Base-by-base conservation (phyloP, 1,139 yeast genomes). In the Yamadazyma membranifaciens region DNA sequence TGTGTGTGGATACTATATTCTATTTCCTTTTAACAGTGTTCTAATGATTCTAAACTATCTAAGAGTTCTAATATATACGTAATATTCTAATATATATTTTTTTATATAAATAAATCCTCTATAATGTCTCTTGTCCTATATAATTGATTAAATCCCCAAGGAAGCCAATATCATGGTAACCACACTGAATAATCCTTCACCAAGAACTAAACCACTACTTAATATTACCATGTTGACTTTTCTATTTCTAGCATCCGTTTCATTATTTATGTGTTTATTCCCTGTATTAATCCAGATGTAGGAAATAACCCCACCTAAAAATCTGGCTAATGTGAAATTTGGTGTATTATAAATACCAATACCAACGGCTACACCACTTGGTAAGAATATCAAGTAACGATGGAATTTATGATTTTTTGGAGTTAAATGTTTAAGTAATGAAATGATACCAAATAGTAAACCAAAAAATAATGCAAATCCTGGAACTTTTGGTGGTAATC, bases 291-390 rank as follows among this genome's bases (percentile, higher is more conserved):
- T 49, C 87, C 91, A 85, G 48, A 68, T 52, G 50, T 74, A 79
- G 1, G 92, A 79, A 32, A 83, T 61, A n/a, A 85, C 55, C 1
- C 98, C 98, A 11, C 98, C 98, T 22, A 88, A 49, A 55, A 92
- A 91, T 52, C 98, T 73, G 1, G 98, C 98, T 33, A 92, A 70
- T 0, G 98, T 92, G 62, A 92, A 92, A 38, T 89, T 84, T 2
- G 98, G 98, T 0, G 94, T 77, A 58, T 92, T 92, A 59, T 92
- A 92, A 46, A 92, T 87, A 15, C 98, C 98, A 45, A 92, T 85
- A 1, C 98, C 98, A 10, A 89, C 96, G 0, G 98, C 97, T 13
- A 92, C 95, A 9, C 98, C 98, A 32, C 88, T 83, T 1, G 98
- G 98, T 25, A 89, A 58, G 67, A 78, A 87, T 1, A 67, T 64